Conservation (phyloP, 495 filamentous ascomycete species). For the Acidomyces sp. region DNA sequence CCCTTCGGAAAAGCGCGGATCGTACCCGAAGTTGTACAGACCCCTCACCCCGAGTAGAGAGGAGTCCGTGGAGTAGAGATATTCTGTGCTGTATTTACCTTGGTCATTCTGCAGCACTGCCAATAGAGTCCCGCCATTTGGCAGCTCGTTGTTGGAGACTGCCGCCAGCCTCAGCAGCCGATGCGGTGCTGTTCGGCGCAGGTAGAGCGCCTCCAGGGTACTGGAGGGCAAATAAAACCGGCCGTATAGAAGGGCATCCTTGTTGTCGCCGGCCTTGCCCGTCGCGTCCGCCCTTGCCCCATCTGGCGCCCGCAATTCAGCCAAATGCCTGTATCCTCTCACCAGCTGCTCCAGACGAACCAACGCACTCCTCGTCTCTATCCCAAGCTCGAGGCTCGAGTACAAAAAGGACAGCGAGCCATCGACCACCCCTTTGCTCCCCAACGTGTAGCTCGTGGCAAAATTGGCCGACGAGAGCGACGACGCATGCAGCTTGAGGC, state of each 20-base stretch:
- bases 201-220: slow-evolving; percentile 74
- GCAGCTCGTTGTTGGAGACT: slow-evolving; percentile 61
- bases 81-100: slow-evolving; percentile 80
- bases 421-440: slow-evolving; percentile 73
- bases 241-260: slow-evolving; percentile 69
- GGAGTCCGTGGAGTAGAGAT: slow-evolving; percentile 83
- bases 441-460: slow-evolving; percentile 78
- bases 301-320: slow-evolving; percentile 38
- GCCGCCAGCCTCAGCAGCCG: slow-evolving; percentile 68
- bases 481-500: slow-evolving; percentile 70
- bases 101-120: slow-evolving; percentile 76
- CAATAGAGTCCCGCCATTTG: slow-evolving; percentile 62
- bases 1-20: slow-evolving; percentile 42
- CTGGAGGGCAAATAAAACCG: slow-evolving; percentile 75
- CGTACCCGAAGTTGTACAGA: slow-evolving; percentile 85
- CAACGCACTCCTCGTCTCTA: slow-evolving; percentile 40
- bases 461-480: slow-evolving; percentile 85
- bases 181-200: slow-evolving; percentile 66
- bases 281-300: slow-evolving; percentile 37
- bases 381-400: slow-evolving; percentile 58
- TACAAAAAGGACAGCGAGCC: slow-evolving; percentile 87
- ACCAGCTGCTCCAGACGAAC: slow-evolving; percentile 53
- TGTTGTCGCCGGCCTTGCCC: slow-evolving; percentile 36
- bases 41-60: slow-evolving; percentile 76
- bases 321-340: slow-evolving; percentile 54